A percentile compares a stretch with the other conserved stretches of the same genome.
Evolutionary conservation across 208 protist species (phyloP).

Genomic region (Crithidia expoeki): DNA sequence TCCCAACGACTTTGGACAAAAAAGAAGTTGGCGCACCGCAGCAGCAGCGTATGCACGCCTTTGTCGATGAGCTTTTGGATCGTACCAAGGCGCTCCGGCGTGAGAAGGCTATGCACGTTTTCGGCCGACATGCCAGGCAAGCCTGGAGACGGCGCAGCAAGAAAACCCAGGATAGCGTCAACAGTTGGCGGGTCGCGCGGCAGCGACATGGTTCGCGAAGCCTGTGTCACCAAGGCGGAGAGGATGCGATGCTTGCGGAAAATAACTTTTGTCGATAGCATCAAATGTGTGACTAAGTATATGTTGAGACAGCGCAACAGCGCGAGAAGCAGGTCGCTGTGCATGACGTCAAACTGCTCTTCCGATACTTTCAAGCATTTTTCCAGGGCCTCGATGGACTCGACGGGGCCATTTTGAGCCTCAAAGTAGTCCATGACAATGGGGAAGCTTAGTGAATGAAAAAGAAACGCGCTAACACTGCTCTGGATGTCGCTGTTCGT

Average conservation of each 20-base stretch:
- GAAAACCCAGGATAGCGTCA: slow-evolving; percentile 71
- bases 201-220: slow-evolving; percentile 62
- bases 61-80: slow-evolving; percentile 69
- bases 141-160: slow-evolving; percentile 52
- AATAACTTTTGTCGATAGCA: slow-evolving; percentile 82
- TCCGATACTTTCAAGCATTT: slow-evolving; percentile 64
- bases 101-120: slow-evolving; percentile 81
- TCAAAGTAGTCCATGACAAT: slow-evolving; percentile 79
- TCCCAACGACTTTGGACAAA: slow-evolving; percentile 83
- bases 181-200: slow-evolving; percentile 72
- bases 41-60: slow-evolving; percentile 68
- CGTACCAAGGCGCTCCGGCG: slow-evolving; percentile 52
- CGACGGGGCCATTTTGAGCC: slow-evolving; percentile 47
- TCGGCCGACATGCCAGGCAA: slow-evolving; percentile 73
- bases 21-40: slow-evolving; percentile 80
- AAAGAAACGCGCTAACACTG: slow-evolving; percentile 79
- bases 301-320: slow-evolving; percentile 77
- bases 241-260: slow-evolving; percentile 84
- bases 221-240: slow-evolving; percentile 70
- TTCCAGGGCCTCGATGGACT: slow-evolving; percentile 56
- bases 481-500: slow-evolving; percentile 64
- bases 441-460: slow-evolving; percentile 81
- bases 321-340: slow-evolving; percentile 54
- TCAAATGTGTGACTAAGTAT: slow-evolving; percentile 81
- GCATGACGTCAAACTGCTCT: slow-evolving; percentile 74